Evolutionary conservation across 371 early-diverging fungal species (phyloP).

Genomic region (Mucor velutinosus): DNA sequence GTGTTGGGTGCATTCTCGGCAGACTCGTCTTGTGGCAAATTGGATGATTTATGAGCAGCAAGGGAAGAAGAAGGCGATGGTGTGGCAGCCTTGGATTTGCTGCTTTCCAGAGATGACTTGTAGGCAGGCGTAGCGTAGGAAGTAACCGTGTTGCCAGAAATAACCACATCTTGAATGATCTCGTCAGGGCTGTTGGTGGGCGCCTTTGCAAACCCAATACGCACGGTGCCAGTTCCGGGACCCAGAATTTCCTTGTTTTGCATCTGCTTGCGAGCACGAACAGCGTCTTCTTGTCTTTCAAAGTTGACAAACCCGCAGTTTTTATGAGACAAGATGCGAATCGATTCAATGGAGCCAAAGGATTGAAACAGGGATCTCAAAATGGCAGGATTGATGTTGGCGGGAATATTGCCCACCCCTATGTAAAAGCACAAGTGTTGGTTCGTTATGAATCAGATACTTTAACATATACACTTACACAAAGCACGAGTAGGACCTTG

Average conservation of each 20-base stretch:
- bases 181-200: slow-evolving; percentile 47
- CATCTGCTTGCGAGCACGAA: slow-evolving; percentile 81
- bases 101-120: slow-evolving; percentile 37
- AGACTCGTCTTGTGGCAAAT: slow-evolving; percentile 12
- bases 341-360: slow-evolving; percentile 91
- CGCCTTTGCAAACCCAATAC: slow-evolving; percentile 91
- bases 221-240: slow-evolving; percentile 70
- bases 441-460: background rate
- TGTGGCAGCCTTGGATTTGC: background rate
- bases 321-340: slow-evolving; percentile 91
- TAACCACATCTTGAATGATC: slow-evolving; percentile 6
- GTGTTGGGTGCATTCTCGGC: background rate
- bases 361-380: slow-evolving; percentile 73
- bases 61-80: background rate
- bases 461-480: slow-evolving; percentile 33
- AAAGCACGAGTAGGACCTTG: slow-evolving; percentile 54
- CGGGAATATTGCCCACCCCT: slow-evolving; percentile 94
- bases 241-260: slow-evolving; percentile 87
- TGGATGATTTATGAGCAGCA: background rate
- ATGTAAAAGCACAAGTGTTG: background rate
- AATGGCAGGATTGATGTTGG: slow-evolving; percentile 73
- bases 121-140: background rate
- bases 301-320: slow-evolving; percentile 97
- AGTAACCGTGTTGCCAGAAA: background rate
- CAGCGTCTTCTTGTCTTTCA: slow-evolving; percentile 83